Percentiles rank a stretch among this genome's conserved stretches.
Evolutionary conservation across 306 rosid genomes (phyloP).

Genomic region (Begonia masoniana): DNA sequence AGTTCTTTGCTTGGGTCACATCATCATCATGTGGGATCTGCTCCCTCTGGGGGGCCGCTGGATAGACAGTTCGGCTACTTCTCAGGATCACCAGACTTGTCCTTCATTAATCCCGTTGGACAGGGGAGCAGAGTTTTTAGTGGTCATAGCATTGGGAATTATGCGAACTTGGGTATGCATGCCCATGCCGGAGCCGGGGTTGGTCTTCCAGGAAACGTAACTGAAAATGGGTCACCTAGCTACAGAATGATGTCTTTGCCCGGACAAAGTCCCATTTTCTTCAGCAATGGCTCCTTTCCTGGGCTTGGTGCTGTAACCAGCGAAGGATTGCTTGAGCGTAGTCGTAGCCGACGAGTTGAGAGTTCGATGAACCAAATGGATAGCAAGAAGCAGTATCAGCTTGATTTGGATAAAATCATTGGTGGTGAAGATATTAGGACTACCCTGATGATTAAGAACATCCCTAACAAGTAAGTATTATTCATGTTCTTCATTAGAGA

Average conservation of each 20-base stretch:
- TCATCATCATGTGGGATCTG: slow-evolving; percentile 66
- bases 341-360: slow-evolving; percentile 60
- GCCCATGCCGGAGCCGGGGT: slow-evolving; percentile 37
- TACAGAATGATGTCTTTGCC: slow-evolving; percentile 70
- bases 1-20: slow-evolving; percentile 51
- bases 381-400: slow-evolving; percentile 79
- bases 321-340: slow-evolving; percentile 53
- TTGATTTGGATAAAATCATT: slow-evolving; percentile 74
- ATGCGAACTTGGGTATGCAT: slow-evolving; percentile 44
- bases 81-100: slow-evolving; percentile 75
- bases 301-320: slow-evolving; percentile 24
- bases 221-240: slow-evolving; percentile 56
- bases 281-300: slow-evolving; percentile 53
- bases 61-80: slow-evolving; percentile 67
- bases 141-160: slow-evolving; percentile 44
- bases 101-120: slow-evolving; percentile 39
- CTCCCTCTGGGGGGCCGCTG: slow-evolving; percentile 74
- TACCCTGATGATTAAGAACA: slow-evolving; percentile 89
- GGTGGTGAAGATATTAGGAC: slow-evolving; percentile 81
- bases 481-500: slow-evolving; percentile 2
- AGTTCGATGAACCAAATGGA: slow-evolving; percentile 50
- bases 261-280: slow-evolving; percentile 49
- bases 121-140: slow-evolving; percentile 46
- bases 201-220: slow-evolving; percentile 50
- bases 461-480: slow-evolving; percentile 76